phyloP scores from a whole-genome alignment of 2,329 filamentous ascomycete species.

The Calonectria naviculata region DNA sequence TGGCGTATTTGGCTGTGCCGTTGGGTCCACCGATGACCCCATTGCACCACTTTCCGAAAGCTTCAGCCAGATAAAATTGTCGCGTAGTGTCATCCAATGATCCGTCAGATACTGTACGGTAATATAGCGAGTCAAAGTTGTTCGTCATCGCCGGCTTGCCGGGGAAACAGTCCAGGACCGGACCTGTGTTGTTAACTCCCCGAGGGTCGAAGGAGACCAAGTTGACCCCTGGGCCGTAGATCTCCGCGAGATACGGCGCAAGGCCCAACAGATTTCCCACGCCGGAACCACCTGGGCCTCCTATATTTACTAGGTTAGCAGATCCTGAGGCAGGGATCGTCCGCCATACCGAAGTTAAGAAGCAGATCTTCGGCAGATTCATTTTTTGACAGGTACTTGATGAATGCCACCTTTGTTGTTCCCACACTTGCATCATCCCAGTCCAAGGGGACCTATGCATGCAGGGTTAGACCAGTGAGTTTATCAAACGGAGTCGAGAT shows the following conservation, averaged over 20 bases:
- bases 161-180: slow-evolving; percentile 27
- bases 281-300: neutral
- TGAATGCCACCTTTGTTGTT: neutral
- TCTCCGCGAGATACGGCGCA: neutral
- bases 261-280: neutral
- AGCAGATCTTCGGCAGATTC: neutral
- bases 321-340: neutral
- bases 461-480: neutral
- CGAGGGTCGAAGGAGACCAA: slow-evolving; percentile 49
- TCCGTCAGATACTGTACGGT: slow-evolving; percentile 24
- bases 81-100: neutral
- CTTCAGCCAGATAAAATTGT: neutral
- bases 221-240: neutral
- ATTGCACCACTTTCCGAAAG: slow-evolving; percentile 36
- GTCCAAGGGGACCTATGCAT: neutral
- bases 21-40: slow-evolving; percentile 28
- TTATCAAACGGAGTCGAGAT: too few relatives aligned
- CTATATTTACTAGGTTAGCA: neutral
- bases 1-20: slow-evolving; percentile 48
- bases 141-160: neutral
- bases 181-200: slow-evolving; percentile 52
- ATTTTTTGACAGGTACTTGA: neutral
- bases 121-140: slow-evolving; percentile 17
- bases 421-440: neutral
- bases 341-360: neutral